Evolutionary conservation across 2,329 filamentous ascomycete species (phyloP).

Genomic region (Fusarium sacchari): DNA sequence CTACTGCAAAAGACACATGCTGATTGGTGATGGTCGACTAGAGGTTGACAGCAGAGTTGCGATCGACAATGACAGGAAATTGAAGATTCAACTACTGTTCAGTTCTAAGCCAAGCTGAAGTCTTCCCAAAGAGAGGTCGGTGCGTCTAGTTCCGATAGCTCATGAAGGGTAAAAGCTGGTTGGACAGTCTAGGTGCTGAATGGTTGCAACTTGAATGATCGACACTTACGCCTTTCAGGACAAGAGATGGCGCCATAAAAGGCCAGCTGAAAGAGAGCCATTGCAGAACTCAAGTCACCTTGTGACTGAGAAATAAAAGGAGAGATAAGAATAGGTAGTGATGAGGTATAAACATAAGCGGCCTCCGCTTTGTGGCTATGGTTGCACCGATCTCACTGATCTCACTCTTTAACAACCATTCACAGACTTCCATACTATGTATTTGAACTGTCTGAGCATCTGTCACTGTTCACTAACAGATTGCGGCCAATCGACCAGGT

Average conservation of each 20-base stretch:
- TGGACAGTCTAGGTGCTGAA: conserved; percentile 13
- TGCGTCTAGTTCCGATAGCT: conserved; percentile 25
- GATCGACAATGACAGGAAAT: conserved; percentile 14
- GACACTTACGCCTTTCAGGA: conserved; percentile 32
- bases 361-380: conserved; percentile 9
- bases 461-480: neutral
- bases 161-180: conserved; percentile 9
- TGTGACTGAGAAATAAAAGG: neutral
- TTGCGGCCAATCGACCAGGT: conserved; percentile 10
- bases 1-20: neutral
- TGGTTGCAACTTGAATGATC: conserved; percentile 26
- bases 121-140: neutral
- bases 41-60: neutral
- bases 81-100: neutral
- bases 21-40: conserved; percentile 1
- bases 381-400: conserved; percentile 11
- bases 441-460: neutral
- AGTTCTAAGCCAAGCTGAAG: conserved; percentile 9
- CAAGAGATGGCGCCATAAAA: conserved; percentile 32
- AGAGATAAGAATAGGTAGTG: neutral
- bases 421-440: neutral
- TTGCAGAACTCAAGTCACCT: neutral
- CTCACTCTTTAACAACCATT: neutral
- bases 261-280: conserved; percentile 6
- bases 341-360: conserved; percentile 19